Conservation (phyloP, 169 alveolate genomes). For the Condylostoma magnum region DNA sequence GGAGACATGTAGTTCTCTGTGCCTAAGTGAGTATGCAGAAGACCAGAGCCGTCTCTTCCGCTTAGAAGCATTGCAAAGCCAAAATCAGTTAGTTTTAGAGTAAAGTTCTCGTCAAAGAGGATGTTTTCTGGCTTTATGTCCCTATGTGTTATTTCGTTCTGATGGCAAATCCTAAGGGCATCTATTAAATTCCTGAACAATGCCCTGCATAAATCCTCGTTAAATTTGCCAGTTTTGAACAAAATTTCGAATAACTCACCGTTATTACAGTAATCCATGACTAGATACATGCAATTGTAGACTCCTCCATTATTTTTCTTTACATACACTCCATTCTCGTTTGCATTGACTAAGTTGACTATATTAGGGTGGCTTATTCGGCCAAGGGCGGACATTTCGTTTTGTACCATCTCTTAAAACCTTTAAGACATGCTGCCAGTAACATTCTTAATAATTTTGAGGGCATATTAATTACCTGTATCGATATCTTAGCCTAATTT, state of each 20-base stretch:
- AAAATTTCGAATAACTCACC: conserved; percentile 65
- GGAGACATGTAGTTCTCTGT: conserved; percentile 64
- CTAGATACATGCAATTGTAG: conserved; percentile 30
- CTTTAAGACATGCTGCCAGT: not conserved
- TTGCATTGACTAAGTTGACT: conserved; percentile 27
- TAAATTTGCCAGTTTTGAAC: conserved; percentile 43
- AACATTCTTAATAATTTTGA: conserved; percentile 39
- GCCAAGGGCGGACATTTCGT: conserved; percentile 35
- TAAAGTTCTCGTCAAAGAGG: conserved; percentile 41
- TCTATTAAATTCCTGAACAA: conserved; percentile 47
- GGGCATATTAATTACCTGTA: conserved; percentile 26
- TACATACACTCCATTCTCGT: conserved; percentile 26
- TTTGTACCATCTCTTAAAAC: not conserved
- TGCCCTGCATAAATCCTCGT: conserved; percentile 41
- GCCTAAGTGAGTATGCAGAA: conserved; percentile 39
- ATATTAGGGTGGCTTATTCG: conserved; percentile 46
- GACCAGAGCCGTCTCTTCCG: conserved; percentile 41
- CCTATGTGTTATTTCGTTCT: conserved; percentile 49
- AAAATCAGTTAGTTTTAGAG: conserved; percentile 62
- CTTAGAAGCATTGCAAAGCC: conserved; percentile 50
- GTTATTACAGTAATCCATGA: conserved; percentile 59
- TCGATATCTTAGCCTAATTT: conserved; percentile 34
- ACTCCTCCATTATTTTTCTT: conserved; percentile 33
- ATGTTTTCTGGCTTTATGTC: conserved; percentile 70
- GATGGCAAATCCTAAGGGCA: conserved; percentile 45